Percentiles rank a stretch among this genome's conserved stretches.
phyloP scores from a whole-genome alignment of 1,139 yeast genomes.

The Zygosaccharomyces sapae region DNA sequence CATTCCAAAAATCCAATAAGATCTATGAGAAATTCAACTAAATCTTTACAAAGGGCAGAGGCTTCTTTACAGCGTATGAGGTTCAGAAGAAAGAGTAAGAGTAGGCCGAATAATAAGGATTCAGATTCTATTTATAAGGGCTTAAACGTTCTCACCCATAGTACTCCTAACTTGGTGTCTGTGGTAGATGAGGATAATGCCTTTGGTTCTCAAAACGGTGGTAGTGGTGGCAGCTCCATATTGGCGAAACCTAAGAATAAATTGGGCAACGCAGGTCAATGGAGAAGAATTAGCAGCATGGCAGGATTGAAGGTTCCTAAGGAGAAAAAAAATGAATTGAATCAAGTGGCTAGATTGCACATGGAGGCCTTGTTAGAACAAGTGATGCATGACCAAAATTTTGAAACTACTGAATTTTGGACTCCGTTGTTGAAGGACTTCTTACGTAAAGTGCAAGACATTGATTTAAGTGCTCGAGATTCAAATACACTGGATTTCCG shows the following conservation, averaged over 20 bases:
- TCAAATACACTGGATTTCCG: constrained; percentile 81
- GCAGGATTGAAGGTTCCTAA: constrained; percentile 14
- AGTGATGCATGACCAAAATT: constrained; percentile 62
- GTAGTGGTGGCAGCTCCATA: constrained; percentile 5
- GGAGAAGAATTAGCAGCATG: constrained; percentile 24
- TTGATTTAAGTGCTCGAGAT: constrained; percentile 52
- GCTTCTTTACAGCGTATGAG: constrained; percentile 63
- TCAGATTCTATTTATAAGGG: constrained; percentile 21
- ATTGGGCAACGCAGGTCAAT: constrained; percentile 11
- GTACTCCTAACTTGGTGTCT: constrained; percentile 35
- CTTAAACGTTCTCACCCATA: constrained; percentile 25
- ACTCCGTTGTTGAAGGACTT: constrained; percentile 44
- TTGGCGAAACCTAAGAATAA: constrained; percentile 9
- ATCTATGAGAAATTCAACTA: constrained; percentile 38
- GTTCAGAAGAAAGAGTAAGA: constrained; percentile 53
- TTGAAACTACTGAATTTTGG: constrained; percentile 59
- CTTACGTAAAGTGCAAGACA: constrained; percentile 44
- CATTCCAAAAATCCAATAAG: constrained; percentile 32
- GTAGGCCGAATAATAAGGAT: constrained; percentile 34
- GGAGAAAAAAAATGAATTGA: constrained; percentile 32
- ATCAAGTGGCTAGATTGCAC: constrained; percentile 38
- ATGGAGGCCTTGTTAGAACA: constrained; percentile 45
- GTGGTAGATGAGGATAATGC: constrained; percentile 28
- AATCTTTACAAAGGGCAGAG: constrained; percentile 61
- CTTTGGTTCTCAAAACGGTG: constrained; percentile 7